Conservation (phyloP, 768 basidiomycete species). For the Mycena pura region DNA sequence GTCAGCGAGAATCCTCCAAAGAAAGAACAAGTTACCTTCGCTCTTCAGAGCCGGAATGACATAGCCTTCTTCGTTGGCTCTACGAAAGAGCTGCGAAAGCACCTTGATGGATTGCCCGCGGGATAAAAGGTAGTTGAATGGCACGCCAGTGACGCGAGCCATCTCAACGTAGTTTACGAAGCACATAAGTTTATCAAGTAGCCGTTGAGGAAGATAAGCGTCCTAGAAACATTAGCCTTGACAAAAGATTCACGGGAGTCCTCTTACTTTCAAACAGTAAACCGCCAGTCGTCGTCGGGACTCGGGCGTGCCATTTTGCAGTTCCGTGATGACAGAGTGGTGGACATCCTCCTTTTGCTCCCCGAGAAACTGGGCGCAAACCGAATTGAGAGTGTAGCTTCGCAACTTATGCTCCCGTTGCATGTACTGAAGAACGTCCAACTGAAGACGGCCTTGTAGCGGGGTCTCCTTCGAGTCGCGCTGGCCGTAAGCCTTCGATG, state of each 20-base stretch:
- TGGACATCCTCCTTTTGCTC: constrained; percentile 99
- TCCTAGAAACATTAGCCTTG: constrained; percentile 58
- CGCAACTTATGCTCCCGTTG: constrained; percentile 97
- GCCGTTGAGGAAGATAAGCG: constrained; percentile 94
- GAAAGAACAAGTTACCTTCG: constrained; percentile 63
- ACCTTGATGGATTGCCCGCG: constrained; percentile 99
- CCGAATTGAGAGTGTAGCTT: constrained; percentile 96
- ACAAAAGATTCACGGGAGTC: background rate
- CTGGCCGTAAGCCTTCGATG: constrained; percentile 96
- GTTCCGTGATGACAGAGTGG: constrained; percentile 95
- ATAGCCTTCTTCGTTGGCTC: constrained; percentile 91
- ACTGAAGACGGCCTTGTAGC: constrained; percentile 91
- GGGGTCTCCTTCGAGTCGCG: constrained; percentile 94
- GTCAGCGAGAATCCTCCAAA: background rate
- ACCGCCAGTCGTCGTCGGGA: constrained; percentile 92
- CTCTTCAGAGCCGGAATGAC: constrained; percentile 84
- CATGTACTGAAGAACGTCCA: constrained; percentile 97
- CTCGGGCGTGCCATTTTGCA: constrained; percentile 96
- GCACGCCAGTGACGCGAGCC: constrained; percentile 99
- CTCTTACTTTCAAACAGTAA: constrained; percentile 92
- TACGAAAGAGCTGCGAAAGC: constrained; percentile 92
- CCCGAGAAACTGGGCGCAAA: constrained; percentile 96
- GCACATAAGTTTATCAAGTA: constrained; percentile 98
- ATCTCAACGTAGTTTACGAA: constrained; percentile 99
- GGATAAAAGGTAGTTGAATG: constrained; percentile 93